Percentiles rank a stretch among this genome's conserved stretches.
These are phyloP conservation scores for Fonsecaea nubica DNA, from an alignment of 2,329 filamentous ascomycete species.

Conservation along the genomic window DNA sequence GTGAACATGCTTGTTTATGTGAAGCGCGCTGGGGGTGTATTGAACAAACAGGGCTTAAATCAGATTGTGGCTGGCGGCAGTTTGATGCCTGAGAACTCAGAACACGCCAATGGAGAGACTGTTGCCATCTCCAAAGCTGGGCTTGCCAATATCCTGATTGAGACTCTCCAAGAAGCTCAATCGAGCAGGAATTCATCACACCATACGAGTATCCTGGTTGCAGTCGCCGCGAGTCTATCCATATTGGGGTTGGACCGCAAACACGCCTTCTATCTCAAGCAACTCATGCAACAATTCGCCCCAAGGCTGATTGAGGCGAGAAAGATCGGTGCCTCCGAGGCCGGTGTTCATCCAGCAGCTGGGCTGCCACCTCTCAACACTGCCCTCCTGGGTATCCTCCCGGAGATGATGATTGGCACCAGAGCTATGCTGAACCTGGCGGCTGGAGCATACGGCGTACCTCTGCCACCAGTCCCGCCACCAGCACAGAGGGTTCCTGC, in stretches of 20 bases:
- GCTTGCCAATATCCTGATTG: constrained; percentile 35
- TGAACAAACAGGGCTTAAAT: constrained; percentile 27
- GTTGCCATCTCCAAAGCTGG: constrained; percentile 35
- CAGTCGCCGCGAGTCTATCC: constrained; percentile 85
- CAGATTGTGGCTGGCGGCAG: constrained; percentile 21
- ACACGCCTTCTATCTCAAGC: constrained; percentile 86
- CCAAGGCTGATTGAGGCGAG: constrained; percentile 86
- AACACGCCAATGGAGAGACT: constrained; percentile 20
- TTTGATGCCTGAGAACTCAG: not conserved
- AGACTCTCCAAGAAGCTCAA: constrained; percentile 34
- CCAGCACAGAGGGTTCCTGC: constrained; percentile 12
- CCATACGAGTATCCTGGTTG: constrained; percentile 52
- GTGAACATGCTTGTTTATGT: constrained; percentile 33
- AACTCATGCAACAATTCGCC: constrained; percentile 82
- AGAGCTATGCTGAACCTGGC: constrained; percentile 50
- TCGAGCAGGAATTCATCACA: constrained; percentile 32
- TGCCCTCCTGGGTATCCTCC: constrained; percentile 43
- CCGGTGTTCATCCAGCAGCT: constrained; percentile 91
- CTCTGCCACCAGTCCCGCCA: constrained; percentile 32
- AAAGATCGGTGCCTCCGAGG: constrained; percentile 92
- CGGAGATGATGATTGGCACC: constrained; percentile 48
- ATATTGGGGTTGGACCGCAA: constrained; percentile 82
- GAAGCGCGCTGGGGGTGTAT: constrained; percentile 27
- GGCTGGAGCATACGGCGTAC: constrained; percentile 52
- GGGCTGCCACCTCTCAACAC: constrained; percentile 75